Evolutionary conservation across 345 rosid genomes (phyloP), one percentile per base, ranked within the genome.

Genomic region (Xanthoceras sorbifolium): DNA sequence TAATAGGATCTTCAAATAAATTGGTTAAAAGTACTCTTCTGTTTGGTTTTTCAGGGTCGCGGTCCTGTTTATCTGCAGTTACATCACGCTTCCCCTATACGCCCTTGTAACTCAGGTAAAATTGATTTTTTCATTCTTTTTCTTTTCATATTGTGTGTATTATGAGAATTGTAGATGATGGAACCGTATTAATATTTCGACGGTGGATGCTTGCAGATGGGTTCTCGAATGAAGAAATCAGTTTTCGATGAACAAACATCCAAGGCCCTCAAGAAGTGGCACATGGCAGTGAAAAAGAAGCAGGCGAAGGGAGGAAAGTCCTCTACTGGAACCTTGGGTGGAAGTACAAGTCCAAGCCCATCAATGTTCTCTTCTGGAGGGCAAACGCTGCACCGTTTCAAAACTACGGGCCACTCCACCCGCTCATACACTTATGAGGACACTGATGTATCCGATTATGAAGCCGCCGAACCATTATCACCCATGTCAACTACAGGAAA

Each of bases 51-150:
- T 86, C 85, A 96, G 99, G 69, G 48, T 82, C 46, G 91, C 82
- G 4, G 91, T 82, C 64, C 83, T 93, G 63, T 78, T 82, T 76
- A 78, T 93, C 31, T 93, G 97, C 86, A 93, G 98, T 83, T 96
- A 96, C 92, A 89, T 90, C 61, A 96, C 99, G 22, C 93, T 96
- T 75, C 98, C 99, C 3, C 79, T 96, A 29, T 89, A 93, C 59
- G 97, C 99, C 34, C 99, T 93, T 3, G 93, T 96, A 55, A 89
- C 98, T 73, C 99, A 96, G 97, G 99, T 96, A 85, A n/a, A 55
- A 23, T 18, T 9, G 31, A 25, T 29, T 54, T 28, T 50, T 29
- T 44, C 22, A 31, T 20, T 44, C 22, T 7, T 4, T 20, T 44
- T 31, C 26, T 14, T 28, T 15, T 38, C 34, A 23, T 64, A 9